Conservation (phyloP, 176 grass and related monocot species). For the Eremochloa ophiuroides region DNA sequence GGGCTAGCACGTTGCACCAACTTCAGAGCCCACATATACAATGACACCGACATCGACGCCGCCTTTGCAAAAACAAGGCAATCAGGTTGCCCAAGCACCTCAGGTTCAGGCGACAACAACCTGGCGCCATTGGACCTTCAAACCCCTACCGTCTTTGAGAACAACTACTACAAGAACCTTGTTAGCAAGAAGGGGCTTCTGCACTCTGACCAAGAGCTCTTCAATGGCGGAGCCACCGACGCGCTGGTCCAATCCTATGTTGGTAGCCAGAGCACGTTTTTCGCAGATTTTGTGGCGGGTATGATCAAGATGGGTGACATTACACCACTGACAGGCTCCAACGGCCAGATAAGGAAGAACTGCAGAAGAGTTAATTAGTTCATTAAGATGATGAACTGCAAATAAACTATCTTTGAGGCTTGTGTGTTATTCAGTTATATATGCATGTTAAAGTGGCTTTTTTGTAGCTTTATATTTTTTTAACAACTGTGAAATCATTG, state of each 20-base stretch:
- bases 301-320: constrained; percentile 69
- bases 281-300: constrained; percentile 36
- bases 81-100: constrained; percentile 20
- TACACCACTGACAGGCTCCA: constrained; percentile 38
- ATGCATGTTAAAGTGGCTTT: neutral
- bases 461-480: neutral
- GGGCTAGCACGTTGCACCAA: constrained; percentile 57
- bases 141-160: constrained; percentile 45
- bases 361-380: constrained; percentile 52
- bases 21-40: constrained; percentile 61
- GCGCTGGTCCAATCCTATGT: constrained; percentile 22
- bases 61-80: constrained; percentile 34
- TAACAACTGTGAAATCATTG: neutral
- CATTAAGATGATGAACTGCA: neutral
- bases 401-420: neutral
- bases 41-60: constrained; percentile 53
- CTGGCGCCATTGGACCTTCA: constrained; percentile 49
- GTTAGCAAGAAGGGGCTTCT: constrained; percentile 32
- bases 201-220: constrained; percentile 73
- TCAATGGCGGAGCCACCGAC: constrained; percentile 35
- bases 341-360: constrained; percentile 64
- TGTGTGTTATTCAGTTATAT: neutral
- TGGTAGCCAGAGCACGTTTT: constrained; percentile 19
- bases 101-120: constrained; percentile 47
- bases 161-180: constrained; percentile 50